Evolutionary conservation across 257 asterid genomes (phyloP).

Genomic region (Solanum bulbocastanum): DNA sequence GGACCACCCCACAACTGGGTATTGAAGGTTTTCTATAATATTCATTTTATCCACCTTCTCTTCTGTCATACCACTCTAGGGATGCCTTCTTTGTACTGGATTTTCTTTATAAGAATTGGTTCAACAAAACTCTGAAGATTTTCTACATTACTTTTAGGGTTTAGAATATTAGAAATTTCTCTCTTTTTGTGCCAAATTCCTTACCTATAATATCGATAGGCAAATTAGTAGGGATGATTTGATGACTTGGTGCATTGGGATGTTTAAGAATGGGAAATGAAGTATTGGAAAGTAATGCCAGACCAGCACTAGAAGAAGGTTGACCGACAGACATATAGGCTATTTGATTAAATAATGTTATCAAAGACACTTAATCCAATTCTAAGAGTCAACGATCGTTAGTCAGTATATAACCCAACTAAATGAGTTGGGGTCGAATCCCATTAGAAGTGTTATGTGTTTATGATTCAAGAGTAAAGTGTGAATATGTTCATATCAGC

Average conservation of each 20-base stretch:
- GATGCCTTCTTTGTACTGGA: neutral
- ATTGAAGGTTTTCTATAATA: neutral
- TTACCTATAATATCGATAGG: neutral
- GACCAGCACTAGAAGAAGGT: neutral
- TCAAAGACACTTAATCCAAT: too few relatives aligned
- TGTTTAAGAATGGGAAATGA: neutral
- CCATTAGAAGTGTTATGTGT: too few relatives aligned
- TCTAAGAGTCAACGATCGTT: too few relatives aligned
- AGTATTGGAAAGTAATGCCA: neutral
- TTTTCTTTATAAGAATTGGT: neutral
- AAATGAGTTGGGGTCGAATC: too few relatives aligned
- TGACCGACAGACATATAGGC: neutral
- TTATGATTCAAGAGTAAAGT: too few relatives aligned
- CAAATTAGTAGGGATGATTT: neutral
- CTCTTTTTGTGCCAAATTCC: neutral
- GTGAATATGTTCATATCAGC: too few relatives aligned
- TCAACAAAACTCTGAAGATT: neutral
- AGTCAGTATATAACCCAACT: too few relatives aligned
- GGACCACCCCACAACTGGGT: neutral
- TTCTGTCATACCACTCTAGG: neutral
- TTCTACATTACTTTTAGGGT: neutral
- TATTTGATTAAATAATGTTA: too few relatives aligned
- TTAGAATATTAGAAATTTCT: neutral
- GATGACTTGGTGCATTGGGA: neutral
- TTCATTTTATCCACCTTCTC: neutral